Base-by-base conservation (phyloP, 306 rosid genomes). In the Trifolium pratense region DNA sequence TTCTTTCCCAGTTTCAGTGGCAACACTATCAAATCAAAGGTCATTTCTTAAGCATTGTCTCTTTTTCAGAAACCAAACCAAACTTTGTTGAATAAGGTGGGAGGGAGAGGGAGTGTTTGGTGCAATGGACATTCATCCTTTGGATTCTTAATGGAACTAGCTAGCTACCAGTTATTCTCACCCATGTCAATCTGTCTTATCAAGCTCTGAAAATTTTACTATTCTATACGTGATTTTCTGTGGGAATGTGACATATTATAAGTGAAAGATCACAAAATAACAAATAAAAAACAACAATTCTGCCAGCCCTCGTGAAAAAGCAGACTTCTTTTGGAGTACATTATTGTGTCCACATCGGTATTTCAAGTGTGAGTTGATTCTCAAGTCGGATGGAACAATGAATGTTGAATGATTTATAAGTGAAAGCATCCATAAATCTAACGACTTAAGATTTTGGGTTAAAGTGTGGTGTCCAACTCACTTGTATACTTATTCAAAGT, bases 111-210 rank as follows among this genome's bases (percentile, higher is more conserved):
- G 63, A 6, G 81, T 53, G 13, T 9, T 39, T 39, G 70, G 49
- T 71, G 80, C 79, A 70, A 84, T 76, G 82, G 80, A 14, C 56
- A 32, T n/a, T n/a, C n/a, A n/a, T 0, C 17, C 78, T 55, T 42
- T 25, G 71, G 68, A 42, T 43, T 71, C 77, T 58, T 34, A 21
- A 29, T 53, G 64, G 25, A 7, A 25, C 21, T 43, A 66, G 56
- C 51, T 42, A 21, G 39, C 39, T 7, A 36, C 9, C 32, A 29
- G 32, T 29, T 29, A 5, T 29, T 4, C 34, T 75, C 80, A 71
- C 49, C 55, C 65, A 66, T 77, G 77, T 81, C 83, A 77, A 81
- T 49, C 17, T 82, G 87, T 83, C 88, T 78, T 81, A 32, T 86
- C 83, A 57, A 79, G 42, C 75, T 66, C 72, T 70, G 78, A 74